These are phyloP conservation scores for Fusarium subtropicale DNA, from an alignment of 2,329 filamentous ascomycete genomes.

Conservation along the genomic window DNA sequence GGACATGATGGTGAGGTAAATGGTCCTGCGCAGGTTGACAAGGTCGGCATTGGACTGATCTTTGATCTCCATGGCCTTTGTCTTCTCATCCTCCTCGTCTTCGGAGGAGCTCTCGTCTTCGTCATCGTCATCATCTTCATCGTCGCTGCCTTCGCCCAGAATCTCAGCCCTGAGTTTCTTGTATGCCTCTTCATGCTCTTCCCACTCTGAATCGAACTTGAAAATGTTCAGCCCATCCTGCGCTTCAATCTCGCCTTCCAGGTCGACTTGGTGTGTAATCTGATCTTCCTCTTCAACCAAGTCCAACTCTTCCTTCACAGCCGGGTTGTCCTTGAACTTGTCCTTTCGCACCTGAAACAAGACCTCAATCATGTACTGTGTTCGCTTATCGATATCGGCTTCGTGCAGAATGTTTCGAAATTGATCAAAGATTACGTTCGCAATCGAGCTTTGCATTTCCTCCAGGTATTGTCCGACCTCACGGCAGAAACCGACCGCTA, in stretches of 20 bases:
- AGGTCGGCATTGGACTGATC: constrained; percentile 97
- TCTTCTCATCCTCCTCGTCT: constrained; percentile 79
- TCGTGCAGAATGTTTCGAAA: constrained; percentile 96
- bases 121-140: constrained; percentile 74
- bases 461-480: constrained; percentile 95
- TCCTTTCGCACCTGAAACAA: constrained; percentile 97
- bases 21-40: constrained; percentile 91
- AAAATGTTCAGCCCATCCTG: constrained; percentile 95
- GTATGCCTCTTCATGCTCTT: constrained; percentile 91
- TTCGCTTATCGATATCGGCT: constrained; percentile 95
- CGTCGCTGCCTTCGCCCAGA: constrained; percentile 89
- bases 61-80: constrained; percentile 92
- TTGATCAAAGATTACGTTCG: constrained; percentile 92
- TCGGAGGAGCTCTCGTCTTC: constrained; percentile 76
- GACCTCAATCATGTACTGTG: constrained; percentile 99
- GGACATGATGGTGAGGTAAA: constrained; percentile 98
- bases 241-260: constrained; percentile 86
- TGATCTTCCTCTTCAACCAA: constrained; percentile 98
- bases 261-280: constrained; percentile 86
- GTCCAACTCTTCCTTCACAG: constrained; percentile 91
- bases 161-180: constrained; percentile 93
- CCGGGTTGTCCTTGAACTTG: constrained; percentile 93
- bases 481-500: constrained; percentile 91
- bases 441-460: constrained; percentile 91
- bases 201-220: constrained; percentile 91